Base-by-base conservation (phyloP, 2,329 filamentous ascomycete species). In the Dactylonectria macrodidyma region DNA sequence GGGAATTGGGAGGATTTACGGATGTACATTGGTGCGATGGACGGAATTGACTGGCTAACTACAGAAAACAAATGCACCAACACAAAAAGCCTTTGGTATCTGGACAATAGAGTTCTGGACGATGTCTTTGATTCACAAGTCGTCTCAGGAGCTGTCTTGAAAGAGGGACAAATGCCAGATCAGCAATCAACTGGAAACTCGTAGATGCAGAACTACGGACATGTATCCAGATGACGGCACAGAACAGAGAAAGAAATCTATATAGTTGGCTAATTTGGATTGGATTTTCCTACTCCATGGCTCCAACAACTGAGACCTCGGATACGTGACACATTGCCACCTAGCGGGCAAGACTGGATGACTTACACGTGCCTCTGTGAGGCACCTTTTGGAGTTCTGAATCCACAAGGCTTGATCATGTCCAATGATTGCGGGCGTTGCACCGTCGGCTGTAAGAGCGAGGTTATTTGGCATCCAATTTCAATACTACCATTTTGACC, bases 201-300 rank as follows among this genome's bases (percentile, higher is more conserved):
- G 51, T 33, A 58, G 55, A 66, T 74, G 70, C 70, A 74, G 74
- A 69, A 65, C 36, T 67, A 74, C 70, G 68, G 70, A 68, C 69
- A 75, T 76, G 73, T 59, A 76, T 73, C 44, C 51, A 66, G 69
- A 65, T 59, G 54, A 62, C 59, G 51, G 59, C 56, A 69, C 41
- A 59, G 52, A 61, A 63, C 50, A 67, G 64, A 66, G 59, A 67
- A 44, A 44, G 41, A 44, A n/a, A n/a, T 44, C 59, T 59, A 58
- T 46, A 66, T 68, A 62, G 61, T 64, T 67, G 68, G 63, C 22
- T 63, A 67, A 64, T 62, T 69, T 63, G 62, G 71, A 48, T 57
- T 52, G 54, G 12, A 59, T 51, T 22, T 54, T 48, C 52, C 61
- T n/a, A 54, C 57, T 66, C 36, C 52, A 22, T n/a, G 33, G 33